phyloP scores from a whole-genome alignment of 352 stramenopile genomes.

The Phytopythium ostracodes region DNA sequence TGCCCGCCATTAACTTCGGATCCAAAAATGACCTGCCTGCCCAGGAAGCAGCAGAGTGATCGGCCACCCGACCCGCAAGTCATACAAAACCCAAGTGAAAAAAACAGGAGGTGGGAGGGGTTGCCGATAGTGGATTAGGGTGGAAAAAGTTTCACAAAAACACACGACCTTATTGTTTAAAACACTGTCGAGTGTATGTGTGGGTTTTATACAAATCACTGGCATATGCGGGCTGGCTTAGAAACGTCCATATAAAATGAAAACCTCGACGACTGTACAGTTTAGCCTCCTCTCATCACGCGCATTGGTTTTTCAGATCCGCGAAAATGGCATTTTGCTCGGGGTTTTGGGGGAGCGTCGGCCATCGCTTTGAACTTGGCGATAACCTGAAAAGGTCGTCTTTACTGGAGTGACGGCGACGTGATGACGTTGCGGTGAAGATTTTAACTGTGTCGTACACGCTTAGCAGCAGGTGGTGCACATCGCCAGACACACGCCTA shows the following conservation, averaged over 20 bases:
- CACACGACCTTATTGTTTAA: neutral
- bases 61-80: neutral
- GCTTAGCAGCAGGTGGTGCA: no score
- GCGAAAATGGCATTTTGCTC: no score
- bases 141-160: neutral
- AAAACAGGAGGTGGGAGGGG: neutral
- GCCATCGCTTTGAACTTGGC: no score
- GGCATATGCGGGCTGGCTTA: neutral
- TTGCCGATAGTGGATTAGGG: neutral
- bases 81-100: neutral
- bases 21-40: neutral
- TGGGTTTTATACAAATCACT: neutral
- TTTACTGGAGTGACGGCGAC: neutral
- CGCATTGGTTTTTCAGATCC: no score
- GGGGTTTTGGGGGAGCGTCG: no score
- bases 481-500: no score
- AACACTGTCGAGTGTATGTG: no score
- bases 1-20: slow-evolving; percentile 2
- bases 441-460: no score
- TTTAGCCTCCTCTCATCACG: slow-evolving; percentile 1
- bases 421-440: no score
- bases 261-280: neutral
- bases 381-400: neutral
- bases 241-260: neutral
- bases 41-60: neutral